Conservation (phyloP, 257 asterid species). For the Coffea canephora region DNA sequence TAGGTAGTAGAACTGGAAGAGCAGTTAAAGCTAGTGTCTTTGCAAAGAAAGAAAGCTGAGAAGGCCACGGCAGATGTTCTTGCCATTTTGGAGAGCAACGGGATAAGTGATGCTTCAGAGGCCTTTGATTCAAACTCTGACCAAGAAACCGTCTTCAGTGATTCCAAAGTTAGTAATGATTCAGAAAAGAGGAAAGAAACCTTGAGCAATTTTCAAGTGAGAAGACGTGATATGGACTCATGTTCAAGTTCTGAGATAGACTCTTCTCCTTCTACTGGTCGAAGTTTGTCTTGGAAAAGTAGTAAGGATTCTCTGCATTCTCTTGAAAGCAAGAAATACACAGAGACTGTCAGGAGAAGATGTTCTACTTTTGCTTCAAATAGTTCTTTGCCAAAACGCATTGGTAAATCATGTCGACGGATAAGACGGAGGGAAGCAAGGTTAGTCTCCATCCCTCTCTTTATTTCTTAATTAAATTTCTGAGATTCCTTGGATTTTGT, state of each 20-base stretch:
- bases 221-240: constrained; percentile 49
- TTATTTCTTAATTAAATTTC: not conserved
- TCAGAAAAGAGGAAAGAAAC: constrained; percentile 29
- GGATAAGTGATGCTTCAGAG: constrained; percentile 66
- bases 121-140: constrained; percentile 72
- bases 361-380: constrained; percentile 49
- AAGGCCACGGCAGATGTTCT: constrained; percentile 85
- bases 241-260: constrained; percentile 74
- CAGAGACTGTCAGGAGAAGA: constrained; percentile 58
- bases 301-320: constrained; percentile 51
- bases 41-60: constrained; percentile 88
- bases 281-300: constrained; percentile 90
- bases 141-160: constrained; percentile 42
- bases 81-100: constrained; percentile 63
- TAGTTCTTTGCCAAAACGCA: constrained; percentile 53
- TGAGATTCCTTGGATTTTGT: not conserved
- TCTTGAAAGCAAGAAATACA: constrained; percentile 52
- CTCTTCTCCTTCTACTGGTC: constrained; percentile 64
- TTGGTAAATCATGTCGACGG: constrained; percentile 85
- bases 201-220: constrained; percentile 32
- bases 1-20: constrained; percentile 85
- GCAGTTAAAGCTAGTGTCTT: constrained; percentile 63
- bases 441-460: constrained; percentile 34
- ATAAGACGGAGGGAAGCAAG: constrained; percentile 69
- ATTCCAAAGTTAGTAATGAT: constrained; percentile 36